Base-by-base conservation (phyloP, 2,329 filamentous ascomycete species). In the Aspergillus sp. region DNA sequence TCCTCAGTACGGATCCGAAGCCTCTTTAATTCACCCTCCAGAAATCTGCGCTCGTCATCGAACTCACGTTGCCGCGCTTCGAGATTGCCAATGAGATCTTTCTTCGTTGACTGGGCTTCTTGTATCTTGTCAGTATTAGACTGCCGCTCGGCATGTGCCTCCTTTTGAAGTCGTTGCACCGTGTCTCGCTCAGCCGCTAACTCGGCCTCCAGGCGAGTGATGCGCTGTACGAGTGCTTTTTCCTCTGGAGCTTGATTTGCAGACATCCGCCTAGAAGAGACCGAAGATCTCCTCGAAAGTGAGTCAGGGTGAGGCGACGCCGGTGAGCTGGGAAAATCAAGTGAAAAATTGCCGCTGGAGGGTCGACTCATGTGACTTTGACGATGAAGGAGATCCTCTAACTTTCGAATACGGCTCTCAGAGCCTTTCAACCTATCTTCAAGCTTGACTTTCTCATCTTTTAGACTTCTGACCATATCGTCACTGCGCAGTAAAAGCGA, bases 21-120 rank as follows among this genome's bases (percentile, higher is more conserved):
- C 13, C 85, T 84, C 67, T 88, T 89, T 59, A 95, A 88, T 72
- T 98, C 93, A 15, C 86, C 83, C 67, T 96, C 91, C 0, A 98
- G 81, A 8, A 88, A 90, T 70, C 90, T 91, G 41, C 95, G 87
- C 75, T 98, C 94, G 53, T 88, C 87, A 38, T 90, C 83, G 67
- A 96, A 97, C 70, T 98, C 95, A 25, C 87, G 87, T 75, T 97
- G 92, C 65, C 96, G 86, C 11, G 93, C 90, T 71, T 98, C 92
- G 80, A 99, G 91, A 71, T 99, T 99, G 65, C 91, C 89, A 77
- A 99, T 87, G 8, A 99, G 85, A 74, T 98, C 95, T 68, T 90
- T 90, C 75, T 99, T 99, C 1, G 90, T 97, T 2, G 91, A 93
- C 68, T 95, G 91, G 5, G 87, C 91, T 74, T 98, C 94, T 64